phyloP scores from a whole-genome alignment of 768 basidiomycete genomes.

The Tricholoma furcatifolium region DNA sequence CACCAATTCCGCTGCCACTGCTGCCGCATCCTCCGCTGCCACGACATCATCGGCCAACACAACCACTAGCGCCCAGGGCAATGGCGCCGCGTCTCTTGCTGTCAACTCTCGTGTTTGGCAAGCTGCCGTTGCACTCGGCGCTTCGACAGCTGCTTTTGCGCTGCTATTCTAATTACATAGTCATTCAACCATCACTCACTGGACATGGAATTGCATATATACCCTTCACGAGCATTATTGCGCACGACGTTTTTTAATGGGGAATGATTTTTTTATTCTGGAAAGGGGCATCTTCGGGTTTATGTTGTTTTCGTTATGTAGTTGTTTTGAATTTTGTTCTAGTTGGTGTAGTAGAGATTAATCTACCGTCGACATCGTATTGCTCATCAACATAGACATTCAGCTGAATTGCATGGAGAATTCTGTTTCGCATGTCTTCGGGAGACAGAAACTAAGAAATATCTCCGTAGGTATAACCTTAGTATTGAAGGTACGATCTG shows the following conservation, averaged over 20 bases:
- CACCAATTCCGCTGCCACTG: constrained; percentile 12
- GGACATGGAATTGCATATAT: constrained; percentile 1
- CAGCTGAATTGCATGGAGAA: no score
- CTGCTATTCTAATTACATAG: constrained; percentile 14
- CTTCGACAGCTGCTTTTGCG: constrained; percentile 14
- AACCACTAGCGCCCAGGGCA: constrained; percentile 15
- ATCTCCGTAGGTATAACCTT: no score
- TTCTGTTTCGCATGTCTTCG: no score
- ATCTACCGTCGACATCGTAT: not conserved
- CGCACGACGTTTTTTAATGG: constrained; percentile 1
- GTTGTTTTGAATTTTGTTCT: not conserved
- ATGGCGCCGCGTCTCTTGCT: constrained; percentile 13
- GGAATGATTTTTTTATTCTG: not conserved
- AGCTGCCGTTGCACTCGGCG: constrained; percentile 14
- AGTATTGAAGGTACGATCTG: no score
- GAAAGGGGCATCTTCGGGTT: not conserved
- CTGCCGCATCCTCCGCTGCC: constrained; percentile 4
- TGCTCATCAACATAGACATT: no score
- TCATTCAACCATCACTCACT: not conserved
- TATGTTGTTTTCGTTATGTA: not conserved
- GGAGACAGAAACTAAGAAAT: no score
- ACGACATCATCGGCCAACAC: constrained; percentile 4
- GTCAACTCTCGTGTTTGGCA: constrained; percentile 20
- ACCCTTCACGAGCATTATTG: constrained; percentile 2
- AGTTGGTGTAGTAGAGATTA: not conserved